phyloP scores from a whole-genome alignment of 495 filamentous ascomycete genomes.

The Lophiotrema nucula region DNA sequence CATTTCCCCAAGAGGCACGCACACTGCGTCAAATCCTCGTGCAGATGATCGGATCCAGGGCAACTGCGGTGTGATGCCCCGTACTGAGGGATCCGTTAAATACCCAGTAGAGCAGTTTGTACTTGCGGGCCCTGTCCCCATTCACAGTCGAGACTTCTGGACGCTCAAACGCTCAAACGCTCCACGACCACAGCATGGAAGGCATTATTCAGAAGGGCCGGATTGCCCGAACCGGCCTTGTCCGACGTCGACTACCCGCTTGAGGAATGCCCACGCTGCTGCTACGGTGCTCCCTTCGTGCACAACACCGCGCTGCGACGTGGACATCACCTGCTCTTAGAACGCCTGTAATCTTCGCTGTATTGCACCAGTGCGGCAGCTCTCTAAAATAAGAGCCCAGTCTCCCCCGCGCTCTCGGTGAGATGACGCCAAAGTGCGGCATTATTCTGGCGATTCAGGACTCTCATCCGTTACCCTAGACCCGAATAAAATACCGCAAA shows the following conservation, averaged over 20 bases:
- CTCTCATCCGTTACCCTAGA: not conserved
- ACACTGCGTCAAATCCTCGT: slow-evolving; percentile 5
- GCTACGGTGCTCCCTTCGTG: not conserved
- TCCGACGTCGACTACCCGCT: not conserved
- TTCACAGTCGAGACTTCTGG: not conserved
- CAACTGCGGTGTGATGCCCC: not conserved
- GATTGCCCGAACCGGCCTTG: slow-evolving; percentile 6
- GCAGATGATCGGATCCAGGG: slow-evolving; percentile 29
- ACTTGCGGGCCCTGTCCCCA: not conserved
- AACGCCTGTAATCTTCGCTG: not conserved
- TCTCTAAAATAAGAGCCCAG: too few species aligned
- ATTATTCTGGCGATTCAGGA: slow-evolving; percentile 6
- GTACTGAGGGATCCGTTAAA: not conserved
- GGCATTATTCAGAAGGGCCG: not conserved
- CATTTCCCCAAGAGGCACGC: not conserved
- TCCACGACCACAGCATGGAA: not conserved
- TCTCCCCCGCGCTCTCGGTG: not conserved
- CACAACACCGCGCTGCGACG: too few species aligned
- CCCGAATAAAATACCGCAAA: slow-evolving; percentile 1
- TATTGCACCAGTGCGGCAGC: not conserved
- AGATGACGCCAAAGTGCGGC: slow-evolving; percentile 21
- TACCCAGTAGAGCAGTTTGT: too few species aligned
- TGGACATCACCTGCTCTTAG: too few species aligned
- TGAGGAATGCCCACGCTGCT: not conserved
- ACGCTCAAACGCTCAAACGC: not conserved